phyloP scores from a whole-genome alignment of 768 basidiomycete species.

The Lactifluus pinguis region DNA sequence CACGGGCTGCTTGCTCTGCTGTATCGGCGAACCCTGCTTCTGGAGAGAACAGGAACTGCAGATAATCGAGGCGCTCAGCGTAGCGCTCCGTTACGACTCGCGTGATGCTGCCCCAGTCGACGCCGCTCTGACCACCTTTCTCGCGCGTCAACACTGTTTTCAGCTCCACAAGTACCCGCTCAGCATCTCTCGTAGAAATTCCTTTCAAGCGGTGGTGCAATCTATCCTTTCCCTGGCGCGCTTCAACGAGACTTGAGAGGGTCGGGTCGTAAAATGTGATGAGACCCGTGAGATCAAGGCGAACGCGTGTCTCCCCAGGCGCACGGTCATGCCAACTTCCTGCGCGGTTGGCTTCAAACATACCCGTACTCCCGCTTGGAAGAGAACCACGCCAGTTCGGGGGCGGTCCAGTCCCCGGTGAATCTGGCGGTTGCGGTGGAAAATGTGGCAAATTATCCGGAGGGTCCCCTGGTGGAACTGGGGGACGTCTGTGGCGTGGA shows the following conservation, averaged over 20 bases:
- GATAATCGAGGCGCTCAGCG: conserved; percentile 33
- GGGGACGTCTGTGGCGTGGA: no score
- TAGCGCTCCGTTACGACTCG: conserved; percentile 35
- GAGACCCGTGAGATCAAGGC: conserved; percentile 33
- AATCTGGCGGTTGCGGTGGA: not conserved
- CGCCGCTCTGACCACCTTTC: conserved; percentile 22
- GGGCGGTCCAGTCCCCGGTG: not conserved
- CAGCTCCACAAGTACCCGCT: conserved; percentile 23
- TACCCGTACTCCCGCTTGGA: not conserved
- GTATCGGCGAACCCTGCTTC: conserved; percentile 14
- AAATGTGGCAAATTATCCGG: not conserved
- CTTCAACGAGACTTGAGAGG: conserved; percentile 29
- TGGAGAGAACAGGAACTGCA: conserved; percentile 28
- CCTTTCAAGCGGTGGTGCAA: conserved; percentile 30
- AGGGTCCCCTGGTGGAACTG: no score
- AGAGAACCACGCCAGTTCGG: conserved; percentile 16
- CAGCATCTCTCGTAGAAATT: conserved; percentile 26
- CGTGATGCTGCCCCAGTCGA: conserved; percentile 36
- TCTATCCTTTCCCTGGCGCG: conserved; percentile 27
- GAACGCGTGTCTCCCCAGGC: conserved; percentile 38
- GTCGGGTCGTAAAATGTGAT: conserved; percentile 37
- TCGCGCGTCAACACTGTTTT: conserved; percentile 21
- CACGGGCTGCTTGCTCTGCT: not conserved
- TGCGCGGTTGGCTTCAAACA: conserved; percentile 25
- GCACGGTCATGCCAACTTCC: conserved; percentile 35